A percentile compares a stretch with the other conserved stretches of the same genome.
phyloP scores from a whole-genome alignment of 2,329 filamentous ascomycete species.

The Coniochaeta prunicola region DNA sequence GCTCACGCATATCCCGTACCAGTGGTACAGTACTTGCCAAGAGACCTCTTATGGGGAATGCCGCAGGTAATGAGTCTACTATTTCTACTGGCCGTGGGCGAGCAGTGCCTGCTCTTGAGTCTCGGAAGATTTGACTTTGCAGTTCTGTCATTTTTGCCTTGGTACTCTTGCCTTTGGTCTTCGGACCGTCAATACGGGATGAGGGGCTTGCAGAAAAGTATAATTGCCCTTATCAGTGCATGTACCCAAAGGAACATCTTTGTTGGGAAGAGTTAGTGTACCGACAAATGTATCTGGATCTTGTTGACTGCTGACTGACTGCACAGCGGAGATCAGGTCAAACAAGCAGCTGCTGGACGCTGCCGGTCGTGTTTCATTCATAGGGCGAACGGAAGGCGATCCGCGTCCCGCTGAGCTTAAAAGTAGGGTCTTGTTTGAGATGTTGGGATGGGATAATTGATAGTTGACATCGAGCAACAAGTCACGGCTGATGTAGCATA shows the following conservation, averaged over 20 bases:
- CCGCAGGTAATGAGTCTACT: neutral
- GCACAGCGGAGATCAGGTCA: neutral
- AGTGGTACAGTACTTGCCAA: neutral
- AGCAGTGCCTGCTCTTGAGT: neutral
- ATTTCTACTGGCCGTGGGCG: neutral
- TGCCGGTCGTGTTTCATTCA: neutral
- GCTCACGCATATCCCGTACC: neutral
- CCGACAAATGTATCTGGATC: neutral
- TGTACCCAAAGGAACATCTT: neutral
- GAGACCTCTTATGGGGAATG: neutral
- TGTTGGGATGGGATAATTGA: neutral
- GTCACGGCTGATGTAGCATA: neutral
- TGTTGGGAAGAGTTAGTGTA: neutral
- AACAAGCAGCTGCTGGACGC: neutral
- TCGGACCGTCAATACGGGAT: neutral
- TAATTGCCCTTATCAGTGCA: neutral
- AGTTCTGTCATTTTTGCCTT: neutral
- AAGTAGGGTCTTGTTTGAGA: neutral
- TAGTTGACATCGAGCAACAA: neutral
- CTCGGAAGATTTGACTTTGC: neutral
- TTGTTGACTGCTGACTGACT: neutral
- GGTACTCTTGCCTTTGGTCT: neutral
- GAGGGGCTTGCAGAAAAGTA: neutral
- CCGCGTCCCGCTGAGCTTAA: neutral
- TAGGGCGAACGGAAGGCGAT: neutral